These are phyloP conservation scores for Aspergillus steynii DNA, from an alignment of 495 filamentous ascomycete species.

Conservation along the genomic window DNA sequence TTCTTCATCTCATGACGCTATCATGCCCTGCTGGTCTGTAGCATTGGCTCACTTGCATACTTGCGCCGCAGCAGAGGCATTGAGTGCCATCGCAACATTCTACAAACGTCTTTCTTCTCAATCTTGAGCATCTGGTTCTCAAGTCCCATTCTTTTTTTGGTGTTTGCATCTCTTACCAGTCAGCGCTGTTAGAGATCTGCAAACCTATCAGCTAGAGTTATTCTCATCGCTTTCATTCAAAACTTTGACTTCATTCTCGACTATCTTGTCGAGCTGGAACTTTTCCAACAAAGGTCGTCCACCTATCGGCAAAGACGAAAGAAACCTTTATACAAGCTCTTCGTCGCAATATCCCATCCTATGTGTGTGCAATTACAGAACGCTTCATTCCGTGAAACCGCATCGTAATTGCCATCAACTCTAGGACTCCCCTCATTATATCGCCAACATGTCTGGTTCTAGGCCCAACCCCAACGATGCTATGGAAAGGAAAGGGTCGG, in stretches of 20 bases:
- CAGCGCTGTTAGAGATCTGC: constrained; percentile 11
- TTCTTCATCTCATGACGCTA: constrained; percentile 5
- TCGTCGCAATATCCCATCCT: constrained; percentile 4
- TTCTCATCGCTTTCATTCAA: constrained; percentile 9
- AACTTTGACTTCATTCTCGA: constrained; percentile 11
- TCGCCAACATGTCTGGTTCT: constrained; percentile 21
- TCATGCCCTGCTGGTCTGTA: constrained; percentile 3
- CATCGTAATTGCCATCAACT: constrained; percentile 7
- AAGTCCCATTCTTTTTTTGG: constrained; percentile 19
- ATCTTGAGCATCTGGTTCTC: constrained; percentile 19
- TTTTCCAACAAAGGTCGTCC: not conserved
- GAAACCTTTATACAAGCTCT: not conserved
- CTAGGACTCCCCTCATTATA: not conserved
- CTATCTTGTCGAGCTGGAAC: constrained; percentile 17
- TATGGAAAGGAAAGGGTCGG: constrained; percentile 40
- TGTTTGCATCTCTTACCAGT: constrained; percentile 9
- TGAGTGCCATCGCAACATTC: constrained; percentile 39
- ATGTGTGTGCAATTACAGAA: not conserved
- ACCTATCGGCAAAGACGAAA: constrained; percentile 1
- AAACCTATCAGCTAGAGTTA: not conserved
- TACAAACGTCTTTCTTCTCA: constrained; percentile 20
- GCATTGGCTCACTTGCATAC: constrained; percentile 7
- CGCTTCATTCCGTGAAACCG: not conserved
- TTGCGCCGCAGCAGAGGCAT: constrained; percentile 30
- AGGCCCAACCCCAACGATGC: constrained; percentile 7